A percentile compares a stretch with the other conserved stretches of the same genome.
These are phyloP conservation scores for Salvia hispanica DNA, from an alignment of 257 asterid species.

Conservation along the genomic window DNA sequence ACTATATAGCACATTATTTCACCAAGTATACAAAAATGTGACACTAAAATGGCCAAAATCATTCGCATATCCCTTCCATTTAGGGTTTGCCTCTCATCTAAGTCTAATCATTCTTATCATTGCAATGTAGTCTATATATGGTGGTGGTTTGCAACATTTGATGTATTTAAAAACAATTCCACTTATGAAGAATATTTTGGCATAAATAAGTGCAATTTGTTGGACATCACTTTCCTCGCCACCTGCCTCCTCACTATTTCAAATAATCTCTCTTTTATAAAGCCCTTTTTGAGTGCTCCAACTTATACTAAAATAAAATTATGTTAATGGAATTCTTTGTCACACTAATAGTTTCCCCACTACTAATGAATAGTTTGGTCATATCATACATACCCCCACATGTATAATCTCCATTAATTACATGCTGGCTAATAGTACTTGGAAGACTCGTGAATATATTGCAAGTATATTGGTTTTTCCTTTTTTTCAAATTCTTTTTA, in stretches of 20 bases:
- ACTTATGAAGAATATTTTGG: neutral
- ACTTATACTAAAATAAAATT: constrained; percentile 31
- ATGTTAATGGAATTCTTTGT: constrained; percentile 55
- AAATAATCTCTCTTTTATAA: constrained; percentile 34
- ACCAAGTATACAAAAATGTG: neutral
- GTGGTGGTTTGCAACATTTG: neutral
- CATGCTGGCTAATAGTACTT: neutral
- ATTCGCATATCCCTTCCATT: neutral
- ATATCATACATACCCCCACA: constrained; percentile 24
- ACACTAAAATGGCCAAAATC: neutral
- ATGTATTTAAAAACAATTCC: constrained; percentile 24
- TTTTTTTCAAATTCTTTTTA: too few species aligned
- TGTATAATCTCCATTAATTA: constrained; percentile 22
- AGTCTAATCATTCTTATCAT: constrained; percentile 11
- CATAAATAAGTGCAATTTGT: constrained; percentile 20
- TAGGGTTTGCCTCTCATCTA: neutral
- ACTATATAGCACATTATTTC: too few species aligned
- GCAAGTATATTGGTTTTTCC: neutral
- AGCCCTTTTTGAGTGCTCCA: constrained; percentile 54
- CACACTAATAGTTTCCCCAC: constrained; percentile 63
- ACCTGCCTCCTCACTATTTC: constrained; percentile 29
- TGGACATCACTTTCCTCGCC: constrained; percentile 33
- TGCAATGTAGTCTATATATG: neutral
- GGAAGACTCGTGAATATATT: neutral
- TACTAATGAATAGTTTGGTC: constrained; percentile 33